Conservation (phyloP, 306 rosid genomes). For the Spatholobus suberectus region DNA sequence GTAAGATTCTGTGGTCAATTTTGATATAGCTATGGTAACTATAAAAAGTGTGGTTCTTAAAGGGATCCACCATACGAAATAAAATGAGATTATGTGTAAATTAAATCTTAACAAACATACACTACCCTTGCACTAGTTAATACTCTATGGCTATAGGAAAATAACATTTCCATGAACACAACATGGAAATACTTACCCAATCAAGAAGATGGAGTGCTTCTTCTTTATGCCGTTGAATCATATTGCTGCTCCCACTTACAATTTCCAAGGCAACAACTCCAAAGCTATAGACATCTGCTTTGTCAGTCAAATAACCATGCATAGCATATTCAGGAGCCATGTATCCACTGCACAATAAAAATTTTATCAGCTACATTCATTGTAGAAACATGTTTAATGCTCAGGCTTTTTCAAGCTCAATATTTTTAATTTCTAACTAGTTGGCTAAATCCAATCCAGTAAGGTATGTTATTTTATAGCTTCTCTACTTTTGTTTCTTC, state of each 20-base stretch:
- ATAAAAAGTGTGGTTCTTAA: neutral
- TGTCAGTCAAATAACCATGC: conserved; percentile 40
- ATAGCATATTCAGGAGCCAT: neutral
- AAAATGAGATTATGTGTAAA: neutral
- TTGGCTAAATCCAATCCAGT: conserved; percentile 38
- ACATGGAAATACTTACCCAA: neutral
- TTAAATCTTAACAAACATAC: neutral
- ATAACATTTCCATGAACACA: neutral
- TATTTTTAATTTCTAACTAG: neutral
- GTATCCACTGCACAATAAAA: neutral
- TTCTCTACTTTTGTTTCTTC: neutral
- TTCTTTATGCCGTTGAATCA: conserved; percentile 38
- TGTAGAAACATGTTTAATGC: neutral
- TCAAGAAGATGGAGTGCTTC: conserved; percentile 44
- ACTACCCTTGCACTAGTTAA: conserved; percentile 8
- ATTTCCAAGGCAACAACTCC: conserved; percentile 51
- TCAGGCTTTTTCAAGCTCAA: neutral
- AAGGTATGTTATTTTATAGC: neutral
- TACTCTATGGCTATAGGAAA: neutral
- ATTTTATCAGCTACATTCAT: neutral
- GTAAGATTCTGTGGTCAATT: neutral
- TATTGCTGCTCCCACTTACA: conserved; percentile 59
- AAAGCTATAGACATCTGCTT: neutral
- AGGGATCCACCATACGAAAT: neutral
- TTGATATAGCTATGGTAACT: neutral